Evolutionary conservation across 495 filamentous ascomycete species (phyloP).

Genomic region (Glonium stellatum): DNA sequence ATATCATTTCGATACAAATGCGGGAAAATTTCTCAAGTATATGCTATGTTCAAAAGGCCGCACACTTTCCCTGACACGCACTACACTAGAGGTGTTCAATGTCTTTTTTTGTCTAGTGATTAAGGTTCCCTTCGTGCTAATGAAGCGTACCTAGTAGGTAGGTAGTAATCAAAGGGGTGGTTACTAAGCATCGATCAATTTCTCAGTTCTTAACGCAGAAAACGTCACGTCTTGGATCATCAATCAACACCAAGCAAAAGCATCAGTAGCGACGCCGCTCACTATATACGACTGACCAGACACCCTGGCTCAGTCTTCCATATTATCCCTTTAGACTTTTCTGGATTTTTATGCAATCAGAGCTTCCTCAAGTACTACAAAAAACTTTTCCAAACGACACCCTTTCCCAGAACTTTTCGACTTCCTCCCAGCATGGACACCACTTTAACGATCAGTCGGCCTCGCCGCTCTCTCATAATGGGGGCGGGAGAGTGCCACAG

Average conservation of each 20-base stretch:
- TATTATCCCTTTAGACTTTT: constrained; percentile 33
- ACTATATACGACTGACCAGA: constrained; percentile 6
- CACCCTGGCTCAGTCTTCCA: constrained; percentile 58
- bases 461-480: constrained; percentile 20
- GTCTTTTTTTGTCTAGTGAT: no score
- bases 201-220: neutral
- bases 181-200: neutral
- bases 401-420: constrained; percentile 38
- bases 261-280: constrained; percentile 1
- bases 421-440: constrained; percentile 70
- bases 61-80: no score
- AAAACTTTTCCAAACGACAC: constrained; percentile 42
- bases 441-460: constrained; percentile 34
- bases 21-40: no score
- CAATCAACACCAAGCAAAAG: neutral
- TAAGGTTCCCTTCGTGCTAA: no score
- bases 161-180: neutral
- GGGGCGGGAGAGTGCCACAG: constrained; percentile 15
- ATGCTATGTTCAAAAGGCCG: no score
- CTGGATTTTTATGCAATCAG: constrained; percentile 82
- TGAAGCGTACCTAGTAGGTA: no score
- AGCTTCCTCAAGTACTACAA: constrained; percentile 57
- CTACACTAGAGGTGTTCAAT: no score
- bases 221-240: neutral
- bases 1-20: no score